Evolutionary conservation across 208 protist genomes (phyloP).

Genomic region (Leishmania amazonensis): DNA sequence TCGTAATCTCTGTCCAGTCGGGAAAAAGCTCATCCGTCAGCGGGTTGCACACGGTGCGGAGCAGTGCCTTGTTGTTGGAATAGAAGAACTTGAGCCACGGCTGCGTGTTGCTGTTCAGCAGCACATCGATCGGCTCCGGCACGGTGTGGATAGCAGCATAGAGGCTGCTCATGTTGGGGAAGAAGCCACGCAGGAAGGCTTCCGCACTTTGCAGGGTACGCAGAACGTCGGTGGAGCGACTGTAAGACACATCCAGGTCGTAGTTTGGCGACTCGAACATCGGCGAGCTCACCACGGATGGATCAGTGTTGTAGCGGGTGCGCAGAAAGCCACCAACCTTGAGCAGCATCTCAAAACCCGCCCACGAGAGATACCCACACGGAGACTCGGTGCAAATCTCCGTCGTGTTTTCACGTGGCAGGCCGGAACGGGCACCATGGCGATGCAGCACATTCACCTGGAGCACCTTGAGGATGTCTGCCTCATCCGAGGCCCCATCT

Average conservation of each 20-base stretch:
- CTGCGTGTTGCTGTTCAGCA: conserved; percentile 41
- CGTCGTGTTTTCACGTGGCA: conserved; percentile 29
- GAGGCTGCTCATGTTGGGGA: conserved; percentile 34
- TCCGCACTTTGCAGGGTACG: conserved; percentile 67
- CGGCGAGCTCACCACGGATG: conserved; percentile 22
- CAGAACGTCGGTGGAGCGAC: conserved; percentile 55
- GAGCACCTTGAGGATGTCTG: conserved; percentile 19
- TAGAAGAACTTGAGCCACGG: conserved; percentile 33
- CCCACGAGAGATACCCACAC: conserved; percentile 50
- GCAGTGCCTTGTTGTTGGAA: conserved; percentile 27
- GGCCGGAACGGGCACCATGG: conserved; percentile 47
- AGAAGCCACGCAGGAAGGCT: conserved; percentile 50
- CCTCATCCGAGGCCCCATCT: not conserved
- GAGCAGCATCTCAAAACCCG: conserved; percentile 42
- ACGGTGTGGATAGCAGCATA: conserved; percentile 64
- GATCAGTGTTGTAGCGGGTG: conserved; percentile 39
- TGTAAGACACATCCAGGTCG: conserved; percentile 55
- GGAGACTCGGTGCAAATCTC: conserved; percentile 46
- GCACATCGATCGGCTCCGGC: conserved; percentile 19
- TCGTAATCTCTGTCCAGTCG: conserved; percentile 36
- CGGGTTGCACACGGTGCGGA: conserved; percentile 36
- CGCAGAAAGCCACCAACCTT: conserved; percentile 51
- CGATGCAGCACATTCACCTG: conserved; percentile 58
- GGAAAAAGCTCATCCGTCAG: conserved; percentile 42
- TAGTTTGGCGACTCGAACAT: conserved; percentile 46